Evolutionary conservation across 192 early-diverging fungal genomes (phyloP), one percentile per base, ranked within the genome.

Genomic region (Chytriomyces sp.): DNA sequence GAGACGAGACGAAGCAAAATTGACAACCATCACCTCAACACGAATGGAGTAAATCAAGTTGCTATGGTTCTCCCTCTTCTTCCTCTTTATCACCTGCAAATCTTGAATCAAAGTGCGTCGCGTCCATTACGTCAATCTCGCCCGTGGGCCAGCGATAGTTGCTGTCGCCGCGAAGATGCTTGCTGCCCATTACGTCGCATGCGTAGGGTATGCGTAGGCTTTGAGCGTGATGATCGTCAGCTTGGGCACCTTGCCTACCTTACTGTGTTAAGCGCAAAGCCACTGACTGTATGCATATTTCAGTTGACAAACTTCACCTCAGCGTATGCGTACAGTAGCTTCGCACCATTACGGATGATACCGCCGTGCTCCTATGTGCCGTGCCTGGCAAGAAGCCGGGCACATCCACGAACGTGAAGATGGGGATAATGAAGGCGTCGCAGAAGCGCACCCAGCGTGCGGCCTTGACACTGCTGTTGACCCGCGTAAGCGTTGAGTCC

Each of bases 101-200:
- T 96, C 95, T 67, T 95, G 89, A 78, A 98, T 96, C 75, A 98
- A 88, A 19, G 89, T 82, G 41, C 64, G 75, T 31, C 96, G 85
- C 14, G 96, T 97, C 5, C 96, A 98, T 98, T 54, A 98, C 96
- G 39, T 95, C 96, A 77, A 98, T 95, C 77, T 98, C 96, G 36
- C 92, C 94, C n/a, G 92, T 91, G 14, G 96, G 96, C 94, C 94
- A 98, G 5, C 93, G 89, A 72, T 93, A 91, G 82, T 94, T 96
- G 28, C 88, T 69, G 69, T 98, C 96, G 54, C 95, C 96, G 22
- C 93, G 82, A 68, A 98, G 81, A 86, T 98, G 96, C 84, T 98
- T 98, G 7, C 93, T 95, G 66, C 75, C 66, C 96, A 98, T 98
- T 22, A 98, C 96, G 81, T 94, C 93, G 77, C 96, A 96, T 5